Conservation (phyloP, 2,329 filamentous ascomycete genomes). For the Scedosporium minutisporum region DNA sequence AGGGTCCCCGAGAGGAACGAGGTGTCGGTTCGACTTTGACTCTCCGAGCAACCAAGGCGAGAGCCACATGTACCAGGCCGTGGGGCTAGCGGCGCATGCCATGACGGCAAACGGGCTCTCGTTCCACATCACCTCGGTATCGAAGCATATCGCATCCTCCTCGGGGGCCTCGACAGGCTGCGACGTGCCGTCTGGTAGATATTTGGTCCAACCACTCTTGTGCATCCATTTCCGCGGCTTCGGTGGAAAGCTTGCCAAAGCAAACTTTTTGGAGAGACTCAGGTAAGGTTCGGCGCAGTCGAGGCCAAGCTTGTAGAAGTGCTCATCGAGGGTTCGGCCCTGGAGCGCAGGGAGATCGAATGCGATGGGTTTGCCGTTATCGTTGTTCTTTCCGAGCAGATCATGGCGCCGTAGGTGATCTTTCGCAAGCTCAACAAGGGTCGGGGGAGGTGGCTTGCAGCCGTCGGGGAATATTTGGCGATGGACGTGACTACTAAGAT, state of each 20-base stretch:
- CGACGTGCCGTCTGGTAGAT: constrained; percentile 60
- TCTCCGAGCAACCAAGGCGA: constrained; percentile 91
- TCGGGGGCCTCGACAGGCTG: constrained; percentile 68
- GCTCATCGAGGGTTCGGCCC: constrained; percentile 78
- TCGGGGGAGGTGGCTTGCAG: constrained; percentile 47
- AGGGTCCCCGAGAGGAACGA: constrained; percentile 80
- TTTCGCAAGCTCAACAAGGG: constrained; percentile 69
- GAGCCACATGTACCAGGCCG: constrained; percentile 93
- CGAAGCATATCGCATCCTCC: constrained; percentile 78
- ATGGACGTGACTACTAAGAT: constrained; percentile 76
- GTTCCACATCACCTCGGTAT: constrained; percentile 96
- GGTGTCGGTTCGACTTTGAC: constrained; percentile 63
- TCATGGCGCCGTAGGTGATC: constrained; percentile 81
- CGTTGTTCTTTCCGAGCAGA: constrained; percentile 80
- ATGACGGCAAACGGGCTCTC: constrained; percentile 88
- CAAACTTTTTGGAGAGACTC: constrained; percentile 63
- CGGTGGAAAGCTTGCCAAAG: constrained; percentile 47
- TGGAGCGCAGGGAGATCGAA: constrained; percentile 78
- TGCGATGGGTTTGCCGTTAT: constrained; percentile 63
- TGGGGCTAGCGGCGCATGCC: constrained; percentile 85
- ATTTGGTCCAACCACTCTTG: constrained; percentile 90
- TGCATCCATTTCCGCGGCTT: constrained; percentile 63
- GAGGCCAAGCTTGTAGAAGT: constrained; percentile 80
- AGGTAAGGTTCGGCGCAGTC: constrained; percentile 84
- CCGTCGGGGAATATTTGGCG: constrained; percentile 66